Evolutionary conservation across 768 basidiomycete genomes (phyloP).

Genomic region (Amanita polypyramis): DNA sequence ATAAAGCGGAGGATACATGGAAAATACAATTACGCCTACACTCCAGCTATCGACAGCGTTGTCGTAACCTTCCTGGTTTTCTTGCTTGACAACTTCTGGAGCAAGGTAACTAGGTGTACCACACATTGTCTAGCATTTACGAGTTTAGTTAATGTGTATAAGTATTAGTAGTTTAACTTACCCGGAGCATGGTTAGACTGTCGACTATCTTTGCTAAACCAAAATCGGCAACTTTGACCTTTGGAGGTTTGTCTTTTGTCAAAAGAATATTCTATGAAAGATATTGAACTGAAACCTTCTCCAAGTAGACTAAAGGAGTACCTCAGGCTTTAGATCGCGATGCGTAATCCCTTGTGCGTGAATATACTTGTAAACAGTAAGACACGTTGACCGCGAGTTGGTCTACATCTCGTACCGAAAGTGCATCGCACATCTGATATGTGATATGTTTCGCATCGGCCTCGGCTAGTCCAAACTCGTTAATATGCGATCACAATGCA

Average conservation of each 20-base stretch:
- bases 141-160: slow-evolving; percentile 5
- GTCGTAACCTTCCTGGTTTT: slow-evolving; percentile 64
- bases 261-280: slow-evolving; percentile 66
- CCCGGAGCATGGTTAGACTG: slow-evolving; percentile 64
- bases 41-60: slow-evolving; percentile 94
- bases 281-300: not conserved
- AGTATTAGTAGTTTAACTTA: slow-evolving; percentile 22
- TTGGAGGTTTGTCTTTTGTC: slow-evolving; percentile 57
- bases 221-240: slow-evolving; percentile 90
- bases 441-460: slow-evolving; percentile 57
- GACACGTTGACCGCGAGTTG: not conserved
- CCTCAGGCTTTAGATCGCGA: slow-evolving; percentile 90
- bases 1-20: slow-evolving; percentile 46
- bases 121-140: slow-evolving; percentile 67
- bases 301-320: slow-evolving; percentile 13
- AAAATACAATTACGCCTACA: slow-evolving; percentile 88
- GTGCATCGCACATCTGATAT: slow-evolving; percentile 73
- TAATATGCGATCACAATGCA: slow-evolving; percentile 2
- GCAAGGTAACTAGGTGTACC: slow-evolving; percentile 94
- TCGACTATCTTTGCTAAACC: slow-evolving; percentile 91
- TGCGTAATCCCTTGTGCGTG: slow-evolving; percentile 75
- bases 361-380: slow-evolving; percentile 36
- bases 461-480: slow-evolving; percentile 29
- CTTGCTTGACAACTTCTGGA: slow-evolving; percentile 77
- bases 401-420: slow-evolving; percentile 37